These are phyloP conservation scores for Inonotus obliquus DNA, from an alignment of 1,284 basidiomycete genomes.

Conservation along the genomic window DNA sequence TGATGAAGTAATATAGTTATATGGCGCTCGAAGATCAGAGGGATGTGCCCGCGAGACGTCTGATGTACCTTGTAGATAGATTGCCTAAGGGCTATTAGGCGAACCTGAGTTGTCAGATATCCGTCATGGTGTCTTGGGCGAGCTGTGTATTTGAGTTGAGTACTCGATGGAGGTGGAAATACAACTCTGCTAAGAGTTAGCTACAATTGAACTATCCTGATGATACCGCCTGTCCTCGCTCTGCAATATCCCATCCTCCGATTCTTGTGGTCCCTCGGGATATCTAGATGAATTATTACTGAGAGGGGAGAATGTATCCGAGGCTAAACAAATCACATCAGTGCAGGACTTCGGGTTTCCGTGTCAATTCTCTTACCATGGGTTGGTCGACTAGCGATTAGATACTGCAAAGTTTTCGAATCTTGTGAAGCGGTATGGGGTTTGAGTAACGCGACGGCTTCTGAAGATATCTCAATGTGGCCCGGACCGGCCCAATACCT, in stretches of 20 bases:
- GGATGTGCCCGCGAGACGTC: no score
- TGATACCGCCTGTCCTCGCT: not conserved
- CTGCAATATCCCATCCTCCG: not conserved
- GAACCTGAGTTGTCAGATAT: no score
- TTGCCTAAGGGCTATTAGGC: no score
- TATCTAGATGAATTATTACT: not conserved
- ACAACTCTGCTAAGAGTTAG: not conserved
- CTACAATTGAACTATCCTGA: not conserved
- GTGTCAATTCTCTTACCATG: not conserved
- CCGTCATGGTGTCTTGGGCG: not conserved
- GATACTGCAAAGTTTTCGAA: not conserved
- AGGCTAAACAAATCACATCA: not conserved
- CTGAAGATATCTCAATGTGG: slow-evolving; percentile 5
- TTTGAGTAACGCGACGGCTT: slow-evolving; percentile 5
- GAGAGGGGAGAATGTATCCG: not conserved
- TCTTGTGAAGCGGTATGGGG: not conserved
- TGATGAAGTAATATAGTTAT: no score
- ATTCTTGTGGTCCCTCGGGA: not conserved
- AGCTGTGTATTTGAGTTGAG: not conserved
- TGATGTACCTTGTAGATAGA: no score
- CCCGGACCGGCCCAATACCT: slow-evolving; percentile 9
- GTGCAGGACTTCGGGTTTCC: not conserved
- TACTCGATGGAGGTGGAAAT: not conserved
- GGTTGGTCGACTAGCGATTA: not conserved
- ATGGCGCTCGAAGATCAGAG: no score